These are phyloP conservation scores for Ceriops tagal DNA, from an alignment of 345 rosid genomes.

Conservation along the genomic window DNA sequence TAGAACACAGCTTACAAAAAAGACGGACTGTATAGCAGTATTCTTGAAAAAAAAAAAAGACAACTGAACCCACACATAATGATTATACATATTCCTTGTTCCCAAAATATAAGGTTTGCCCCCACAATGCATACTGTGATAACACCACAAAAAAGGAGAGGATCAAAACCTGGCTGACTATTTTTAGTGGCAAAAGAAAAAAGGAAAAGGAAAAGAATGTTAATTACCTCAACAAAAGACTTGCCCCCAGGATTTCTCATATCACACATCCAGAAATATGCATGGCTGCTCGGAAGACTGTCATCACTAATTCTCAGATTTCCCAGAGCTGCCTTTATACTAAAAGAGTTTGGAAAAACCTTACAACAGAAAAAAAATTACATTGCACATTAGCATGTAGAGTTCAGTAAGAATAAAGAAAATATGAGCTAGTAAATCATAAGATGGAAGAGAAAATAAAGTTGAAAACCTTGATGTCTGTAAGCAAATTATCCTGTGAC, in stretches of 20 bases:
- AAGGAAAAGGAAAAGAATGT: neutral
- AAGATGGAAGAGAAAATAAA: constrained; percentile 14
- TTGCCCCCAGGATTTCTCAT: constrained; percentile 97
- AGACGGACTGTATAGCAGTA: no score
- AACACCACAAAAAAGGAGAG: neutral
- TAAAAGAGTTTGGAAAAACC: constrained; percentile 97
- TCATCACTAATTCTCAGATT: constrained; percentile 93
- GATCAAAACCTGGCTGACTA: neutral
- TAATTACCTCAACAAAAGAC: constrained; percentile 86
- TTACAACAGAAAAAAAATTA: constrained; percentile 24
- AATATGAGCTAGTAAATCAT: constrained; percentile 2
- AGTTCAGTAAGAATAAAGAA: constrained; percentile 5
- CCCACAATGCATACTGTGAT: neutral
- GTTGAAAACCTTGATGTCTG: constrained; percentile 73
- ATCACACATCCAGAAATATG: constrained; percentile 97
- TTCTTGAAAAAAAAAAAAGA: no score
- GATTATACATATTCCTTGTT: no score
- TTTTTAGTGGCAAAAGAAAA: neutral
- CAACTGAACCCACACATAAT: no score
- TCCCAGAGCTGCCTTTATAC: constrained; percentile 85
- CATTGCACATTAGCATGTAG: neutral
- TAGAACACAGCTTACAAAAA: neutral
- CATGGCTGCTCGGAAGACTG: constrained; percentile 72
- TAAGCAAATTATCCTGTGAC: constrained; percentile 80
- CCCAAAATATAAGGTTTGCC: neutral